Base-by-base conservation (phyloP, 768 basidiomycete species). In the Suillus spraguei region DNA sequence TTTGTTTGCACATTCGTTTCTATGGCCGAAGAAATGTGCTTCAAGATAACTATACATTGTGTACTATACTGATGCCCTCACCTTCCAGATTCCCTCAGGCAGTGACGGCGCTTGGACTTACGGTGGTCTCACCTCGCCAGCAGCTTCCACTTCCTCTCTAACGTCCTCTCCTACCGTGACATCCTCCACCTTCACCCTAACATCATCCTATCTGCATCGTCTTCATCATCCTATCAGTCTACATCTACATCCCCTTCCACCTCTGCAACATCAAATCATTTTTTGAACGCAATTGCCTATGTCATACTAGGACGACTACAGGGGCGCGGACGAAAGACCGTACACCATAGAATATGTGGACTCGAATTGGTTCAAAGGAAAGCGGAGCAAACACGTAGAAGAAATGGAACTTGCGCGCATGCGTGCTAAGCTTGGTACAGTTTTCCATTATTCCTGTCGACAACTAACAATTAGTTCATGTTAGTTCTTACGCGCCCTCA, bases 51-150 rank as follows among this genome's bases (percentile, higher is more conserved):
- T 41, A 60, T 62, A n/a, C 49, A n/a, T 39, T 16, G 36, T 32
- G 28, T 20, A 56, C 20, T 16, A 8, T 53, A 41, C 47, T 66
- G 53, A 68, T 44, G 41, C 52, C 53, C 22, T 66, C 5, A 47
- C 33, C 41, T 58, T 63, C 7, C 61, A 93, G 91, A 92, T 94
- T 67, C 92, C 92, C 36, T 78, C 94, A 36, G 88, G 85, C 52
- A 76, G 86, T 3, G 69, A 80, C 62, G 79, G 80, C 38, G 80
- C 85, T 11, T 94, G 87, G 83, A 86, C 84, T 14, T 94, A 84
- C 68, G 92, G 92, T 67, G 92, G 92, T 41, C 78, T 85, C 22
- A 85, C 89, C 41, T 77, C 87, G 38, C 90, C 91, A n/a, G 77
- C 84, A 9, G 75, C 83, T 14, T 77, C 78, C 11, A 52, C 72